phyloP scores from a whole-genome alignment of 2,329 filamentous ascomycete species.

The Pseudogymnoascus sp. region DNA sequence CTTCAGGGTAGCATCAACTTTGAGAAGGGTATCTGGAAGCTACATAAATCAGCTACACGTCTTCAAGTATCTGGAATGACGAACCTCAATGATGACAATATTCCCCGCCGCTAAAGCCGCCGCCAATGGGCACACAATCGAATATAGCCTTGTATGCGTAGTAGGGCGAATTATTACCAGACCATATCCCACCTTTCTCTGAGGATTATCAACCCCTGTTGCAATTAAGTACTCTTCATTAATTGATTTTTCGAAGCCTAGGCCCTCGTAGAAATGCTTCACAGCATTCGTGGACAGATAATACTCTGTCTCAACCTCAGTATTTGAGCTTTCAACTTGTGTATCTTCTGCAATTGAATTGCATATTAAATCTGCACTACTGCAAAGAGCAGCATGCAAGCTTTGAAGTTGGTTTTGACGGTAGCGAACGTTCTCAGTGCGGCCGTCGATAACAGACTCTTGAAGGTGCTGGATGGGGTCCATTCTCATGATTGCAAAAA shows the following conservation, averaged over 20 bases:
- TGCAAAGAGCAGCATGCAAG: conserved; percentile 34
- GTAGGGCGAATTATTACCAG: conserved; percentile 42
- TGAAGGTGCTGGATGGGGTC: conserved; percentile 23
- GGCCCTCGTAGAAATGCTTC: conserved; percentile 32
- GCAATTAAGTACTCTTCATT: conserved; percentile 37
- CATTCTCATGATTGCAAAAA: background rate
- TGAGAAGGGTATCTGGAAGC: conserved; percentile 20
- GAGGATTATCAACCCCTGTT: conserved; percentile 32
- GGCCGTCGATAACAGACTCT: conserved; percentile 36
- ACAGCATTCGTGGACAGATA: conserved; percentile 34
- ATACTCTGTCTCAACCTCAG: conserved; percentile 37
- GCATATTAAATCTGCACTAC: conserved; percentile 30
- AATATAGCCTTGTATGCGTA: conserved; percentile 42
- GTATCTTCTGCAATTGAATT: conserved; percentile 35
- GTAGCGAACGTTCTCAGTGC: conserved; percentile 38
- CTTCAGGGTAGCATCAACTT: conserved; percentile 34
- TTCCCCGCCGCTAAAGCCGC: conserved; percentile 45
- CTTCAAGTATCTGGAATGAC: conserved; percentile 9
- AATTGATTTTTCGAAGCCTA: conserved; percentile 33
- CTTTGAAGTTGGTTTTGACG: conserved; percentile 39
- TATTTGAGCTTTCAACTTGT: conserved; percentile 19
- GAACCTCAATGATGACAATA: conserved; percentile 43
- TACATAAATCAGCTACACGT: conserved; percentile 7
- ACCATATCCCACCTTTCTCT: conserved; percentile 31
- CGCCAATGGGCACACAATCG: conserved; percentile 35